These are phyloP conservation scores for Encephalitozoon romaleae DNA, from an alignment of 371 early-diverging fungal species.

Conservation along the genomic window DNA sequence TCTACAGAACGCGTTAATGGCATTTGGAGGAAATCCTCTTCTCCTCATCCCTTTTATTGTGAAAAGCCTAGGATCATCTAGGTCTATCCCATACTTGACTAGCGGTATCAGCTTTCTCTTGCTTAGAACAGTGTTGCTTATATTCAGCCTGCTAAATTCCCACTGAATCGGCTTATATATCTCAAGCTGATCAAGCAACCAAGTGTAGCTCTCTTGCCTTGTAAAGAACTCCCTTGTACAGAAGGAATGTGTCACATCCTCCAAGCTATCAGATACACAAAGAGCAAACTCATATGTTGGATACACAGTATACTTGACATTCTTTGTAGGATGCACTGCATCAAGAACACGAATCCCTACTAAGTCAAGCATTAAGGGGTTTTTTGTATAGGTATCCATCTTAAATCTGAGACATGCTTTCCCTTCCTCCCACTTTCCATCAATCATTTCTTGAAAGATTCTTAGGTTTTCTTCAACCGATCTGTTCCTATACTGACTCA, in stretches of 20 bases:
- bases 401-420: conserved; percentile 90
- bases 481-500: conserved; percentile 81
- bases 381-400: conserved; percentile 85
- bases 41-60: conserved; percentile 88
- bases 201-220: conserved; percentile 89
- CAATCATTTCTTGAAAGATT: conserved; percentile 91
- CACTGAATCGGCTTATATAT: conserved; percentile 99
- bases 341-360: conserved; percentile 89
- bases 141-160: conserved; percentile 92
- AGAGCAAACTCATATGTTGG: conserved; percentile 99
- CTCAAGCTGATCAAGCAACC: conserved; percentile 92
- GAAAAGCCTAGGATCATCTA: conserved; percentile 93
- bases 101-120: conserved; percentile 91
- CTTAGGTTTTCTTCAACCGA: conserved; percentile 77
- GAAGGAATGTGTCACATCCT: conserved; percentile 97
- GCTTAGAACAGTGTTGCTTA: conserved; percentile 85
- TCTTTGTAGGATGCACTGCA: conserved; percentile 74
- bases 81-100: conserved; percentile 68
- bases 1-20: conserved; percentile 93
- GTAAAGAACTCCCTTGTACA: conserved; percentile 92
- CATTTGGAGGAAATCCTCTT: conserved; percentile 89
- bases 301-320: conserved; percentile 89
- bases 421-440: conserved; percentile 82
- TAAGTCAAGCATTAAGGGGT: conserved; percentile 96
- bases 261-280: conserved; percentile 93